These are phyloP conservation scores for Mycena sp. DNA, from an alignment of 1,284 basidiomycete genomes.

Conservation along the genomic window DNA sequence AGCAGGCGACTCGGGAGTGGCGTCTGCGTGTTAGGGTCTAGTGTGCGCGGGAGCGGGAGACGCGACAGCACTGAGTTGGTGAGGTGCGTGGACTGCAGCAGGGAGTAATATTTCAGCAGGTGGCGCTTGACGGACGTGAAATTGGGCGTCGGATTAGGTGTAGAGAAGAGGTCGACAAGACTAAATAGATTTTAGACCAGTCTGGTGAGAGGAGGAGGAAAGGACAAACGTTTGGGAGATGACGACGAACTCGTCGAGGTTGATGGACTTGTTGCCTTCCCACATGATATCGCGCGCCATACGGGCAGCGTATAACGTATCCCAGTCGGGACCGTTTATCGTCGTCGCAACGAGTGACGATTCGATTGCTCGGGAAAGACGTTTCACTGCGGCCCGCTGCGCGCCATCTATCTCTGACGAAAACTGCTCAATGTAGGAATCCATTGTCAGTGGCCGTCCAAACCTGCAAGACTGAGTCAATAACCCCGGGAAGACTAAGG, in stretches of 20 bases:
- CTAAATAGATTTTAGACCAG: conserved; percentile 49
- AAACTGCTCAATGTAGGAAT: conserved; percentile 83
- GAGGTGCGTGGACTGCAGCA: conserved; percentile 84
- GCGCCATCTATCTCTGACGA: conserved; percentile 72
- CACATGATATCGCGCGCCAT: conserved; percentile 91
- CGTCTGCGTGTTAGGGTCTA: conserved; percentile 79
- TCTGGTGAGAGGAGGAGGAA: conserved; percentile 28
- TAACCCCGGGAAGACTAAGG: conserved; percentile 18
- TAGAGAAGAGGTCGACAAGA: conserved; percentile 86
- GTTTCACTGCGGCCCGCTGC: conserved; percentile 86
- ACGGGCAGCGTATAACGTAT: conserved; percentile 26
- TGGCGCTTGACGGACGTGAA: conserved; percentile 70
- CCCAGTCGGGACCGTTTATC: conserved; percentile 94
- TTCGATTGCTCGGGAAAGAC: conserved; percentile 82
- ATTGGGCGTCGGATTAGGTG: conserved; percentile 67
- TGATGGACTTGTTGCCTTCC: conserved; percentile 78
- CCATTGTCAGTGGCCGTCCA: conserved; percentile 82
- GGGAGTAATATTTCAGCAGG: conserved; percentile 86
- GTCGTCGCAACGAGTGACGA: conserved; percentile 78
- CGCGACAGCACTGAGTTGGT: conserved; percentile 85
- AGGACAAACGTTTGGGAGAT: conserved; percentile 87
- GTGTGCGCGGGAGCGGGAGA: conserved; percentile 78
- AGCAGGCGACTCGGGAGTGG: conserved; percentile 84
- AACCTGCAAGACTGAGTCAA: conserved; percentile 62
- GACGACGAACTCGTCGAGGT: conserved; percentile 81